A percentile compares a stretch with the other conserved stretches of the same genome.
phyloP scores from a whole-genome alignment of 2,329 filamentous ascomycete species.

The Cladosporium sp. region DNA sequence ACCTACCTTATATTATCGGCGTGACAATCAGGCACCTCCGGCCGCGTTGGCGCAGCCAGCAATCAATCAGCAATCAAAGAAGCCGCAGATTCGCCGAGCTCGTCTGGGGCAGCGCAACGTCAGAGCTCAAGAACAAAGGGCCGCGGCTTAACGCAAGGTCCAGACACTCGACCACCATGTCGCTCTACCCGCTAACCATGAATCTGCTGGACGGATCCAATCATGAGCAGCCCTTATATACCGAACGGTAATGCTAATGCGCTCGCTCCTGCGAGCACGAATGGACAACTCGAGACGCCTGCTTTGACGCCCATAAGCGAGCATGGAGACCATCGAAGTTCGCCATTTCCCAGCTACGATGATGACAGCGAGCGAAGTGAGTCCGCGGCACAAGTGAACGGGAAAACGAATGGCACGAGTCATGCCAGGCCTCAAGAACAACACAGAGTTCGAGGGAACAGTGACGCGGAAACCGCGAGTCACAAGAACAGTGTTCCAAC shows the following conservation, averaged over 20 bases:
- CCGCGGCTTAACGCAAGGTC: neutral
- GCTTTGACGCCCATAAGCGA: slow-evolving; percentile 28
- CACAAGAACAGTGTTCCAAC: slow-evolving; percentile 14
- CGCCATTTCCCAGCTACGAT: slow-evolving; percentile 14
- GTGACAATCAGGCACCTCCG: slow-evolving; percentile 15
- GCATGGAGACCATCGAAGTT: slow-evolving; percentile 14
- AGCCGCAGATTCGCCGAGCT: neutral
- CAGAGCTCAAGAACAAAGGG: slow-evolving; percentile 5
- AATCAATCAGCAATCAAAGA: neutral
- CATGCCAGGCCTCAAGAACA: neutral
- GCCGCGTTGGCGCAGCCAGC: slow-evolving; percentile 12
- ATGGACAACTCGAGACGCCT: slow-evolving; percentile 26
- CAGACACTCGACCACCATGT: neutral
- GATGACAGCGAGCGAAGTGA: neutral
- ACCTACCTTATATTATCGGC: neutral
- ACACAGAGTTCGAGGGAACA: neutral
- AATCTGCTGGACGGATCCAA: slow-evolving; percentile 4
- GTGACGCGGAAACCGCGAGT: neutral
- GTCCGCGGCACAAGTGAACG: neutral
- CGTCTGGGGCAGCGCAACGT: neutral
- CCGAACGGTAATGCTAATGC: neutral
- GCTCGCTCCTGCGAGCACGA: neutral
- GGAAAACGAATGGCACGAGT: neutral
- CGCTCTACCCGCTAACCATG: slow-evolving; percentile 1
- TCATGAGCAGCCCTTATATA: slow-evolving; percentile 2